These are phyloP conservation scores for Populus hybrid DNA, from an alignment of 441 rosid species.

Conservation along the genomic window DNA sequence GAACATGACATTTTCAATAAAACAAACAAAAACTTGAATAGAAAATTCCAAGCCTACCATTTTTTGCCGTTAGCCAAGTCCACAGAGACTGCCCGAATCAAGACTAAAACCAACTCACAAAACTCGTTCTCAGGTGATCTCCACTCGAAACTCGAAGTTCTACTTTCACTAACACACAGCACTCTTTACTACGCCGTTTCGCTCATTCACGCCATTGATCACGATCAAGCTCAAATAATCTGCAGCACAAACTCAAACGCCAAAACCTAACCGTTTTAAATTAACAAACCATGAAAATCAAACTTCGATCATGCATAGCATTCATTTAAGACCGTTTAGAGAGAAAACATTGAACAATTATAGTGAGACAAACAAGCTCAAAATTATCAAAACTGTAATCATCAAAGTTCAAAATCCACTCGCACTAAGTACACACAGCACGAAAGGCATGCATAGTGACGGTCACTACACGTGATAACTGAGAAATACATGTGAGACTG, in stretches of 20 bases:
- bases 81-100: background rate
- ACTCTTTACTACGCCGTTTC: slow-evolving; percentile 2
- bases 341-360: background rate
- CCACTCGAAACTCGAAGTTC: slow-evolving; percentile 4
- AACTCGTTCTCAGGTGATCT: background rate
- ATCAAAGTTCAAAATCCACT: background rate
- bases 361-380: background rate
- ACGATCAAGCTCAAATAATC: background rate
- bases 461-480: slow-evolving; percentile 1
- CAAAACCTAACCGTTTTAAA: slow-evolving; percentile 14
- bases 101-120: background rate
- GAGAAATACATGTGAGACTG: background rate
- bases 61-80: slow-evolving; percentile 11
- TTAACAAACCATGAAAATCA: slow-evolving; percentile 10
- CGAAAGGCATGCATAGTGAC: background rate
- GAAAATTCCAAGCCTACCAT: slow-evolving; percentile 19
- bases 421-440: background rate
- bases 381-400: background rate
- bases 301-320: slow-evolving; percentile 10
- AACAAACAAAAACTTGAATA: background rate
- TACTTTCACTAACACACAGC: background rate
- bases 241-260: background rate
- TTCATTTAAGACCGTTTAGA: background rate
- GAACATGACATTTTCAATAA: slow-evolving; percentile 4
- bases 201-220: slow-evolving; percentile 2